Evolutionary conservation across 495 filamentous ascomycete species (phyloP).

Genomic region (Penicillium herquei): DNA sequence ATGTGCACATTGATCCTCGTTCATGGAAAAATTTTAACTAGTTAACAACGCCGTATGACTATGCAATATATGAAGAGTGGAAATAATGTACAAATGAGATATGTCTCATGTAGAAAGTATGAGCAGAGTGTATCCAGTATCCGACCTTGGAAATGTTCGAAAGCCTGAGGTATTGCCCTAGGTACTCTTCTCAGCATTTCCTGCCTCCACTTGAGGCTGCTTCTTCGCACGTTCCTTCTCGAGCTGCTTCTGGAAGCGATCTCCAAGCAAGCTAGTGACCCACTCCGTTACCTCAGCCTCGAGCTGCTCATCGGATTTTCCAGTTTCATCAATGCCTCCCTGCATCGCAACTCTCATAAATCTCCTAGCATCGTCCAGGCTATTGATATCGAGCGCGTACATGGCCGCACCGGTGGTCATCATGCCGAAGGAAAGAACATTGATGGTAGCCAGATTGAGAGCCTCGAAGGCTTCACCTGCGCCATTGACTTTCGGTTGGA

Average conservation of each 20-base stretch:
- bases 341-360: conserved; percentile 51
- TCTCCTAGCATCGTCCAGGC: conserved; percentile 63
- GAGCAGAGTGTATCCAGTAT: conserved; percentile 22
- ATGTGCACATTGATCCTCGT: neutral
- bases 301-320: conserved; percentile 51
- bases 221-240: conserved; percentile 34
- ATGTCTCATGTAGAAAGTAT: conserved; percentile 14
- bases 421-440: conserved; percentile 68
- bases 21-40: conserved; percentile 3
- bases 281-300: conserved; percentile 72
- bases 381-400: conserved; percentile 71
- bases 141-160: neutral
- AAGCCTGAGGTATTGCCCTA: neutral
- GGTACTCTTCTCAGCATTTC: conserved; percentile 8
- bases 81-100: conserved; percentile 18
- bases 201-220: conserved; percentile 2
- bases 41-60: conserved; percentile 4
- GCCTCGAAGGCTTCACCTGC: conserved; percentile 72
- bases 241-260: conserved; percentile 46
- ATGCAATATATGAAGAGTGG: neutral
- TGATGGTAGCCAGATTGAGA: conserved; percentile 78
- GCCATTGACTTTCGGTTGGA: conserved; percentile 49
- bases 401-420: conserved; percentile 63
- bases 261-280: conserved; percentile 60
- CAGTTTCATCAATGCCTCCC: conserved; percentile 34